A percentile compares a stretch with the other conserved stretches of the same genome.
Evolutionary conservation across 192 early-diverging fungal genomes (phyloP).

Genomic region (Coemansia sp.): DNA sequence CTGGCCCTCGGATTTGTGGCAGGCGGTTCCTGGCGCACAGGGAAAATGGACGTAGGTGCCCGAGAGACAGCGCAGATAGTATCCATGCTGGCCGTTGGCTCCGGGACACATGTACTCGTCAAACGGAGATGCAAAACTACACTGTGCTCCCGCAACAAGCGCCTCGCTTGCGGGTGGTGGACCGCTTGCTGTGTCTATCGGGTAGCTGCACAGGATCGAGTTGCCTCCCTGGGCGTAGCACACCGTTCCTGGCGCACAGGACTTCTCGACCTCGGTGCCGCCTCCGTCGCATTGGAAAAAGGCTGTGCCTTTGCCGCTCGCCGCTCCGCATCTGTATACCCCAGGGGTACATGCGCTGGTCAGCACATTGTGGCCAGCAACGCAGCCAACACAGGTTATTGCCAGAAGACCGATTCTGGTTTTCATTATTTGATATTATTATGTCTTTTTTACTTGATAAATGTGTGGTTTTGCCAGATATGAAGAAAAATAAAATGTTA

Average conservation of each 20-base stretch:
- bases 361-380: neutral
- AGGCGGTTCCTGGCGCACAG: slow-evolving; percentile 46
- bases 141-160: slow-evolving; percentile 27
- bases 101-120: slow-evolving; percentile 54
- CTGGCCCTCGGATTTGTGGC: slow-evolving; percentile 40
- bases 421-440: neutral
- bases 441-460: neutral
- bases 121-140: slow-evolving; percentile 27
- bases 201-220: slow-evolving; percentile 44
- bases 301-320: slow-evolving; percentile 31
- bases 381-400: neutral
- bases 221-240: slow-evolving; percentile 39
- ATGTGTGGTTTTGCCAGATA: too few species aligned
- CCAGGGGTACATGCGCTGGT: slow-evolving; percentile 28
- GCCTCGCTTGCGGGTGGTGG: slow-evolving; percentile 19
- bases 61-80: slow-evolving; percentile 43
- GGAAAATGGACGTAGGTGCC: slow-evolving; percentile 42
- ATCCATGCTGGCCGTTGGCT: slow-evolving; percentile 28
- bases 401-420: slow-evolving; percentile 1
- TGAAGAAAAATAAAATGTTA: neutral
- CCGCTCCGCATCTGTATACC: slow-evolving; percentile 31
- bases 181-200: slow-evolving; percentile 26
- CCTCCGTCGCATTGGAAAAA: slow-evolving; percentile 44
- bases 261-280: slow-evolving; percentile 30
- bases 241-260: slow-evolving; percentile 47